phyloP scores from a whole-genome alignment of 140 eudicot species.

The Oenanthe javanica region DNA sequence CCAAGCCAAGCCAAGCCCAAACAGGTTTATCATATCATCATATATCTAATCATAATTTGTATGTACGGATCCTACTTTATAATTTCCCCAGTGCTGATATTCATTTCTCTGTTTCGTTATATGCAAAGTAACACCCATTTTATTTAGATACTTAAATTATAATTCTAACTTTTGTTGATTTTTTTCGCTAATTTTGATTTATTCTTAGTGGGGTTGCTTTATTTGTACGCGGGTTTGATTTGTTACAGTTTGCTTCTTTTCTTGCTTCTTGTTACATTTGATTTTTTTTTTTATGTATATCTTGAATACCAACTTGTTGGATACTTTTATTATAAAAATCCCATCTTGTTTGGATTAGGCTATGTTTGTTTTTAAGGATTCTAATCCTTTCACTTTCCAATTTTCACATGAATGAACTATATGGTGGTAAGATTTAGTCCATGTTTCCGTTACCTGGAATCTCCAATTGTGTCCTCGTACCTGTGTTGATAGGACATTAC shows the following conservation, averaged over 20 bases:
- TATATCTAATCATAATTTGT: not conserved
- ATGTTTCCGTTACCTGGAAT: not conserved
- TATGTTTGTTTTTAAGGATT: not conserved
- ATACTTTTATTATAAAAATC: not conserved
- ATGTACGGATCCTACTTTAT: not conserved
- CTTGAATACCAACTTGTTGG: not conserved
- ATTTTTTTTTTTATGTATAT: not conserved
- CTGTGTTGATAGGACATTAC: not conserved
- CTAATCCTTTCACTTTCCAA: not conserved
- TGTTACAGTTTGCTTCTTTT: not conserved
- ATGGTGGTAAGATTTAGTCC: not conserved
- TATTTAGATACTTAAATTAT: not conserved
- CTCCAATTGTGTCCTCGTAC: not conserved
- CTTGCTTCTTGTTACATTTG: not conserved
- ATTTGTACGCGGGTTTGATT: not conserved
- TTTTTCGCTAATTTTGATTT: not conserved
- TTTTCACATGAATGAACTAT: not conserved
- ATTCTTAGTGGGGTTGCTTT: not conserved
- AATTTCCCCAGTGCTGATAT: not conserved
- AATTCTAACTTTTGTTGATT: not conserved
- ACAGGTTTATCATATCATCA: not conserved
- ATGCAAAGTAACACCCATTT: not conserved
- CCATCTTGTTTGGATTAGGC: not conserved
- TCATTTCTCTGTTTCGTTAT: not conserved
- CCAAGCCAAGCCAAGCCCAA: not conserved